These are phyloP conservation scores for Pseudogymnoascus sp. DNA, from an alignment of 2,329 filamentous ascomycete genomes.

Conservation along the genomic window DNA sequence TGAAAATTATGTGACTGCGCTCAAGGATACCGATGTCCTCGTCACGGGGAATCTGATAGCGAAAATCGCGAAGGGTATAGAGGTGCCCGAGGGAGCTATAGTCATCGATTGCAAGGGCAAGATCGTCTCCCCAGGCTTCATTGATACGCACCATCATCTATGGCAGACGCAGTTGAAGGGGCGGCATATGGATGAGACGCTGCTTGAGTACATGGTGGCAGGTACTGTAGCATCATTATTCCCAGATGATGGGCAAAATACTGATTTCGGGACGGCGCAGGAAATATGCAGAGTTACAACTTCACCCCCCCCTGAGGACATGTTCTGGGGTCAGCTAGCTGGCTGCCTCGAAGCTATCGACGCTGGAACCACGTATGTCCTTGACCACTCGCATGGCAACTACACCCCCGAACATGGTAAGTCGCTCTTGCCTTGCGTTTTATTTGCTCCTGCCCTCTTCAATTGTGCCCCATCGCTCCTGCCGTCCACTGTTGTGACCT, in stretches of 20 bases:
- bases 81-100: constrained; percentile 13
- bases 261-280: constrained; percentile 17
- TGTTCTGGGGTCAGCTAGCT: constrained; percentile 38
- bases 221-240: constrained; percentile 21
- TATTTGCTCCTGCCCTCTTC: background rate
- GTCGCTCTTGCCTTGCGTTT: constrained; percentile 11
- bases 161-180: constrained; percentile 31
- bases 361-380: constrained; percentile 34
- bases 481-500: too few relatives aligned
- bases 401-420: constrained; percentile 26
- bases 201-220: constrained; percentile 35
- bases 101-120: constrained; percentile 32
- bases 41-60: constrained; percentile 27
- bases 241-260: constrained; percentile 4
- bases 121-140: constrained; percentile 30
- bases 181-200: constrained; percentile 30
- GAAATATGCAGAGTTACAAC: constrained; percentile 30
- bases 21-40: constrained; percentile 22
- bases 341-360: constrained; percentile 34
- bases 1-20: constrained; percentile 25
- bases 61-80: constrained; percentile 26
- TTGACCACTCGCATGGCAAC: constrained; percentile 32
- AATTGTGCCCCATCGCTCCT: background rate
- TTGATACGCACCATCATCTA: constrained; percentile 30
- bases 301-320: constrained; percentile 33